A percentile compares a stretch with the other conserved stretches of the same genome.
Evolutionary conservation across 345 rosid genomes (phyloP).

Genomic region (Murraya koenigii): DNA sequence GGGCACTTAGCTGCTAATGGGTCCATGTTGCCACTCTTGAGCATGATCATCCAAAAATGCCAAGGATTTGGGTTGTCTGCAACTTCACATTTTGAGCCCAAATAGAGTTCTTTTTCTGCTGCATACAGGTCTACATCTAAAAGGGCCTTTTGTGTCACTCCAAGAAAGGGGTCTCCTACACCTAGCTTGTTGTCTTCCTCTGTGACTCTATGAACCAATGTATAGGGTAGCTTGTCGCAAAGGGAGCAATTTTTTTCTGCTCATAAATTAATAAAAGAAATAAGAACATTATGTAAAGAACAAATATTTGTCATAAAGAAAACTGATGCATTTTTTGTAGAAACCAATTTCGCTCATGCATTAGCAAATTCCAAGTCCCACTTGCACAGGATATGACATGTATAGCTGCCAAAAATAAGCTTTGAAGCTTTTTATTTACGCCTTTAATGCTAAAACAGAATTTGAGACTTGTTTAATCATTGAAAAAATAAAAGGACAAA

Average conservation of each 20-base stretch:
- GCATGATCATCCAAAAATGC: conserved; percentile 75
- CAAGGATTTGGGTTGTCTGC: conserved; percentile 54
- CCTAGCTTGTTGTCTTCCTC: conserved; percentile 57
- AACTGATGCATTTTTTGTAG: not conserved
- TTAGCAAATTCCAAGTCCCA: not conserved
- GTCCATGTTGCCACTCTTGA: conserved; percentile 61
- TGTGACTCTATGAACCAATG: conserved; percentile 45
- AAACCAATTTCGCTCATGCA: not conserved
- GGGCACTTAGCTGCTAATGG: conserved; percentile 57
- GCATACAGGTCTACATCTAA: conserved; percentile 42
- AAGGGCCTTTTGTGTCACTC: conserved; percentile 28
- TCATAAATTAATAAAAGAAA: not conserved
- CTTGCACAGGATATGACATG: not conserved
- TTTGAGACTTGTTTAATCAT: not conserved
- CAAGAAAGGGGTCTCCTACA: conserved; percentile 36
- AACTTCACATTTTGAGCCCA: conserved; percentile 61
- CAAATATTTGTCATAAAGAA: not conserved
- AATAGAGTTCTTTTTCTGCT: conserved; percentile 55
- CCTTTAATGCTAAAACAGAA: not conserved
- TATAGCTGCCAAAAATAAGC: not conserved
- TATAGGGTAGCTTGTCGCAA: conserved; percentile 20
- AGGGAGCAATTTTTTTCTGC: conserved; percentile 19
- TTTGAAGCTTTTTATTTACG: not conserved
- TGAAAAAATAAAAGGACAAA: not conserved
- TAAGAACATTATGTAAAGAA: not conserved